phyloP scores from a whole-genome alignment of 768 basidiomycete species.

The Goffeauzyma gilvescens region DNA sequence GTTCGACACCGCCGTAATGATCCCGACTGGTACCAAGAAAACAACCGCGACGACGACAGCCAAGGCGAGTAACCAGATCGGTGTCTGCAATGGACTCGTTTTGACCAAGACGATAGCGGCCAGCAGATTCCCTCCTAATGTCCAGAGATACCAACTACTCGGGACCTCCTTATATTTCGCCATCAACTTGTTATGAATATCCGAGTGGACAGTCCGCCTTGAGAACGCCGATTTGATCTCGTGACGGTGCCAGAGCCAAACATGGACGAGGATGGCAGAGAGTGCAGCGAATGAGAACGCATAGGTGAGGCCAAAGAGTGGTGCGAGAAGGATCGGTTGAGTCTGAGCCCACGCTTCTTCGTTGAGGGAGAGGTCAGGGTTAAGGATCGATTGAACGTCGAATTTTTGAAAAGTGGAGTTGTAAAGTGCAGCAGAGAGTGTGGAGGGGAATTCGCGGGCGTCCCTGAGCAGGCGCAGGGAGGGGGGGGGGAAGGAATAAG shows the following conservation, averaged over 20 bases:
- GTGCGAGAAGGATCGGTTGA: slow-evolving; percentile 28
- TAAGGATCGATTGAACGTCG: slow-evolving; percentile 30
- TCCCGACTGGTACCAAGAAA: slow-evolving; percentile 28
- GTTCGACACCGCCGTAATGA: slow-evolving; percentile 30
- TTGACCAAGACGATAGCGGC: slow-evolving; percentile 25
- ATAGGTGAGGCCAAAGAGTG: slow-evolving; percentile 32
- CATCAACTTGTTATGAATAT: slow-evolving; percentile 32
- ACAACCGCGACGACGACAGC: slow-evolving; percentile 24
- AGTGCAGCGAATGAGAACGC: slow-evolving; percentile 30
- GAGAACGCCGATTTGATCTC: slow-evolving; percentile 25
- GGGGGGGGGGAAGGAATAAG: too few relatives aligned
- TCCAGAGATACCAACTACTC: slow-evolving; percentile 24
- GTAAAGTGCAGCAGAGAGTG: slow-evolving; percentile 27
- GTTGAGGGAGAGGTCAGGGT: slow-evolving; percentile 28
- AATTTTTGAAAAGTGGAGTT: slow-evolving; percentile 28
- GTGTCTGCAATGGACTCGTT: slow-evolving; percentile 29
- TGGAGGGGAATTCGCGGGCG: slow-evolving; percentile 24
- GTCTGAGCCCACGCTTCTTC: slow-evolving; percentile 27
- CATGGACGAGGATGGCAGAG: slow-evolving; percentile 28
- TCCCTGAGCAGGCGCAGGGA: slow-evolving; percentile 21
- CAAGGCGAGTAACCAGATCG: slow-evolving; percentile 29
- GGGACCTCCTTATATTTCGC: slow-evolving; percentile 25
- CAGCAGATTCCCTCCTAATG: slow-evolving; percentile 22
- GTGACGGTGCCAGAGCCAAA: slow-evolving; percentile 28
- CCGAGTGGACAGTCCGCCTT: slow-evolving; percentile 16